Evolutionary conservation across 2,329 filamentous ascomycete species (phyloP).

Genomic region (Penicillium brasilianum): DNA sequence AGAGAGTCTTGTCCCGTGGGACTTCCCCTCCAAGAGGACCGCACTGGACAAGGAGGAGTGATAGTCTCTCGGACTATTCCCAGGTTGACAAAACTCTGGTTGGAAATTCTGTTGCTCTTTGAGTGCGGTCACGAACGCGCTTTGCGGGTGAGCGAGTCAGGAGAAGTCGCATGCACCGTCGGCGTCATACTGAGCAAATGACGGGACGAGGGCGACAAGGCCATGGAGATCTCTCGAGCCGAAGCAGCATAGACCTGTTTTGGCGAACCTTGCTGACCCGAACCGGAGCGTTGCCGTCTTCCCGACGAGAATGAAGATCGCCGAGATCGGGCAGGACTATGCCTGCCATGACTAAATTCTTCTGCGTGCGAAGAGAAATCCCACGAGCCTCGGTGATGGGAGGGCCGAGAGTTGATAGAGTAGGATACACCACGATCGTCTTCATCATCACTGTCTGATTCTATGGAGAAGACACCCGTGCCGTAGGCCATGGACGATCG

Average conservation of each 20-base stretch:
- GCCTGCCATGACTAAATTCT: conserved; percentile 6
- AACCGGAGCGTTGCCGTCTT: conserved; percentile 13
- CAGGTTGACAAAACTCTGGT: background rate
- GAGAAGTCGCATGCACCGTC: conserved; percentile 21
- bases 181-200: conserved; percentile 34
- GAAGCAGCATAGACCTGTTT: conserved; percentile 21
- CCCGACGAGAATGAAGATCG: conserved; percentile 31
- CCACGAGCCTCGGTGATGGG: conserved; percentile 16
- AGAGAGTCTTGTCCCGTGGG: background rate
- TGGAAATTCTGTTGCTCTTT: background rate
- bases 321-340: conserved; percentile 26
- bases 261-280: conserved; percentile 17
- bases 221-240: conserved; percentile 28
- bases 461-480: conserved; percentile 22
- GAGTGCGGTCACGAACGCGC: conserved; percentile 10
- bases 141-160: conserved; percentile 22
- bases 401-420: conserved; percentile 6
- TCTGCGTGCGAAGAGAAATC: conserved; percentile 17
- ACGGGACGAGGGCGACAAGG: conserved; percentile 29
- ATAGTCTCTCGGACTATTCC: background rate
- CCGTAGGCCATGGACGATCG: conserved; percentile 27
- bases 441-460: conserved; percentile 29
- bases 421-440: conserved; percentile 21
- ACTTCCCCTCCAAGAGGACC: conserved; percentile 7
- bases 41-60: background rate